A percentile compares a stretch with the other conserved stretches of the same genome.
These are phyloP conservation scores for Pachysandra terminalis DNA, from an alignment of 164 flowering plant genomes.

Conservation along the genomic window DNA sequence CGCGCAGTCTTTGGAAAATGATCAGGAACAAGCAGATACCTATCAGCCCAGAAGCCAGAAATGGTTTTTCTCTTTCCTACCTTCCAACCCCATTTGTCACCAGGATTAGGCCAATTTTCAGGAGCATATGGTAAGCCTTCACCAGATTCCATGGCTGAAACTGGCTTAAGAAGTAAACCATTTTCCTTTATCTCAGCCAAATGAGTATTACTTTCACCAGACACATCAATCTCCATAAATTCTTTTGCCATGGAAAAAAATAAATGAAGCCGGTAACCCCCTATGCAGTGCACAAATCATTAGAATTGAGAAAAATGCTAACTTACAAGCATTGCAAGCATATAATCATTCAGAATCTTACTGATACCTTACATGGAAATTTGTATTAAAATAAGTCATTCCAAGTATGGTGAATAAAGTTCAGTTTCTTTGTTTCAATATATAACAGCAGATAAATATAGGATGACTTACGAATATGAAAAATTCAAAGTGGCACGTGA, in stretches of 20 bases:
- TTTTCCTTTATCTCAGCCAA: constrained; percentile 18
- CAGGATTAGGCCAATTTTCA: constrained; percentile 63
- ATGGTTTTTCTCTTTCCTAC: constrained; percentile 55
- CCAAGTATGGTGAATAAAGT: background rate
- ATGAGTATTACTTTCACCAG: constrained; percentile 24
- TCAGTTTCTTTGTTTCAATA: background rate
- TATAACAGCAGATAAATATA: no score
- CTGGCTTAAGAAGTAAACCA: constrained; percentile 31
- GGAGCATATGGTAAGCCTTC: constrained; percentile 93
- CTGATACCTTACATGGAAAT: no score
- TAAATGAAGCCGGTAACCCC: constrained; percentile 1
- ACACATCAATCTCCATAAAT: constrained; percentile 37
- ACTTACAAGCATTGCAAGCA: background rate
- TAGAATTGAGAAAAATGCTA: constrained; percentile 8
- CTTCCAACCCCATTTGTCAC: constrained; percentile 85
- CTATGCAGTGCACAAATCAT: background rate
- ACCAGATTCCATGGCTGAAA: constrained; percentile 43
- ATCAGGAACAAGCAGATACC: constrained; percentile 57
- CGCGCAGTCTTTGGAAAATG: constrained; percentile 18
- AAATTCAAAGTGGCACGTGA: no score
- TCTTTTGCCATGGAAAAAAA: constrained; percentile 4
- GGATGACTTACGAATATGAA: no score
- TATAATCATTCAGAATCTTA: no score
- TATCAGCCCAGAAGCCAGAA: constrained; percentile 50
- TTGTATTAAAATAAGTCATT: no score